These are phyloP conservation scores for Fusarium temperatum DNA, from an alignment of 2,329 filamentous ascomycete species.

Conservation along the genomic window DNA sequence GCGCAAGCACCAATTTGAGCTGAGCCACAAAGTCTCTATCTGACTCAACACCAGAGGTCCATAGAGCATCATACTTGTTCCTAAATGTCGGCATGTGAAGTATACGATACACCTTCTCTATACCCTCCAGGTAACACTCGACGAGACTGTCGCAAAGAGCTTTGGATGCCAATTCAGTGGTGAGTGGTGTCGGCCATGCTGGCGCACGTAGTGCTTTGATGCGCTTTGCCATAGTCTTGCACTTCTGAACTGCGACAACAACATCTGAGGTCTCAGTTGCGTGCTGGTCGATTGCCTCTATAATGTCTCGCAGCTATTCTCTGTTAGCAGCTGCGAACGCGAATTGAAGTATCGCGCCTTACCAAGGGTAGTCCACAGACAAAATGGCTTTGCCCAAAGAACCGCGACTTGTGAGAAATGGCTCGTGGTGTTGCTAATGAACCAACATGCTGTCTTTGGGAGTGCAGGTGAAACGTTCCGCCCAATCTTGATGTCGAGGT, in stretches of 20 bases:
- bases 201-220: slow-evolving; percentile 62
- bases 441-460: slow-evolving; percentile 46
- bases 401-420: slow-evolving; percentile 63
- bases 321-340: background rate
- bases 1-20: slow-evolving; percentile 65
- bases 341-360: slow-evolving; percentile 22
- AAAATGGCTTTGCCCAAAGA: slow-evolving; percentile 68
- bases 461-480: slow-evolving; percentile 55
- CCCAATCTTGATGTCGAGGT: slow-evolving; percentile 47
- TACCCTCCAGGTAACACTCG: slow-evolving; percentile 58
- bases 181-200: slow-evolving; percentile 56
- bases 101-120: slow-evolving; percentile 59
- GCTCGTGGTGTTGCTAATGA: slow-evolving; percentile 49
- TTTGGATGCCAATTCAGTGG: slow-evolving; percentile 56
- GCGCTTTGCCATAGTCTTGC: slow-evolving; percentile 60
- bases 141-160: slow-evolving; percentile 57
- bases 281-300: slow-evolving; percentile 54
- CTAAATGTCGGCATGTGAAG: slow-evolving; percentile 62
- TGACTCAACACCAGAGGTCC: slow-evolving; percentile 46
- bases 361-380: slow-evolving; percentile 60
- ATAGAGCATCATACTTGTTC: slow-evolving; percentile 60
- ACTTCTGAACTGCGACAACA: slow-evolving; percentile 53
- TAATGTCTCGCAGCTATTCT: slow-evolving; percentile 53
- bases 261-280: slow-evolving; percentile 50
- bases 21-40: slow-evolving; percentile 62